Evolutionary conservation across 1,284 basidiomycete genomes (phyloP).

Genomic region (Earliella scabrosa): DNA sequence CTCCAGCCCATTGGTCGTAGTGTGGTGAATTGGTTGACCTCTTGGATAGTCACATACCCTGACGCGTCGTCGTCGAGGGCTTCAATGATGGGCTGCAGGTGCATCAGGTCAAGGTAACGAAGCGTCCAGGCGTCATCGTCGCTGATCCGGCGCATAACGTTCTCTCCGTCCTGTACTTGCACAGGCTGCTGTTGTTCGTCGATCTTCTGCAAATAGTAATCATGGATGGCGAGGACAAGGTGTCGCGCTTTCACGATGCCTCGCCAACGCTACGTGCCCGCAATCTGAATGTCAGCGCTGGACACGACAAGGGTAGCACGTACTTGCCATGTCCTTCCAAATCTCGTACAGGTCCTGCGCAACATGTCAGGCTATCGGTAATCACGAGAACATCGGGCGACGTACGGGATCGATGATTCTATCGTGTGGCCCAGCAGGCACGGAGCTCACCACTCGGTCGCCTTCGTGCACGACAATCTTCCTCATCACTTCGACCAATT

Average conservation of each 20-base stretch:
- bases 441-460: slow-evolving; percentile 31
- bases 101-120: slow-evolving; percentile 44
- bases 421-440: slow-evolving; percentile 35
- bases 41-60: slow-evolving; percentile 48
- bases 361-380: no score
- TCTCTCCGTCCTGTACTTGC: background rate
- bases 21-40: slow-evolving; percentile 46
- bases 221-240: slow-evolving; percentile 38
- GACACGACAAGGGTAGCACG: background rate
- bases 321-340: slow-evolving; percentile 34
- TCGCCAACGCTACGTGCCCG: slow-evolving; percentile 32
- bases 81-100: slow-evolving; percentile 47
- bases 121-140: slow-evolving; percentile 42
- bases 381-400: background rate
- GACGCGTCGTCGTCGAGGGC: slow-evolving; percentile 53
- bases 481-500: slow-evolving; percentile 29
- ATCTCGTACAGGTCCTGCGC: slow-evolving; percentile 27
- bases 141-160: background rate
- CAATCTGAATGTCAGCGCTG: no score
- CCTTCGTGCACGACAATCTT: slow-evolving; percentile 24
- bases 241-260: slow-evolving; percentile 38
- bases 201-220: slow-evolving; percentile 34
- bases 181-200: background rate
- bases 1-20: slow-evolving; percentile 25
- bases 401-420: slow-evolving; percentile 33